Evolutionary conservation across 2,329 filamentous ascomycete genomes (phyloP).

Genomic region (Ceratocystis harringtonii): DNA sequence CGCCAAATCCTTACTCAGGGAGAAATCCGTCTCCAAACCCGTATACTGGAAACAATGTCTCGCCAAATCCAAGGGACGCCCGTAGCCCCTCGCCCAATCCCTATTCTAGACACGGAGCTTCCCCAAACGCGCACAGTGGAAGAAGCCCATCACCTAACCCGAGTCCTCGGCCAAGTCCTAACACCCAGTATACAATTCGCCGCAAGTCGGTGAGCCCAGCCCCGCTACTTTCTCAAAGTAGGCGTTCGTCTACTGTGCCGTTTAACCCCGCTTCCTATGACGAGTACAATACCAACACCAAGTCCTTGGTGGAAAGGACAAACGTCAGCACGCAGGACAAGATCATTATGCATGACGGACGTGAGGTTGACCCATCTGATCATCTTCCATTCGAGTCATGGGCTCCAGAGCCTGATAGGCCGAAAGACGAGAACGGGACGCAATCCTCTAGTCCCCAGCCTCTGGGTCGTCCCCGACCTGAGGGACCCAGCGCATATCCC

Average conservation of each 20-base stretch:
- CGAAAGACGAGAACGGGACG: conserved; percentile 23
- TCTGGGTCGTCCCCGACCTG: conserved; percentile 33
- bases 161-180: conserved; percentile 25
- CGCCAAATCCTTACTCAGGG: conserved; percentile 3
- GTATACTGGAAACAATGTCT: conserved; percentile 22
- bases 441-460: conserved; percentile 22
- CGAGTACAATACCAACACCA: conserved; percentile 50
- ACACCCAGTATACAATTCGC: conserved; percentile 38
- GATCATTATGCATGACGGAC: conserved; percentile 60
- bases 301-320: conserved; percentile 26
- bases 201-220: conserved; percentile 64
- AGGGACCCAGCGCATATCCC: conserved; percentile 30
- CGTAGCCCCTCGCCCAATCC: conserved; percentile 10
- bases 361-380: conserved; percentile 66
- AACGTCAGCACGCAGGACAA: conserved; percentile 37
- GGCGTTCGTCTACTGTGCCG: conserved; percentile 45
- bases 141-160: conserved; percentile 27
- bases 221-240: conserved; percentile 36
- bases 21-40: conserved; percentile 4
- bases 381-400: conserved; percentile 63
- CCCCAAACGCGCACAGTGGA: neutral
- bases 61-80: conserved; percentile 23
- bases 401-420: conserved; percentile 56
- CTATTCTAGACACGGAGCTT: conserved; percentile 7
- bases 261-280: conserved; percentile 68